A percentile compares a stretch with the other conserved stretches of the same genome.
Conservation (phyloP, 192 early-diverging fungal genomes). For the Linnemannia hyalina region DNA sequence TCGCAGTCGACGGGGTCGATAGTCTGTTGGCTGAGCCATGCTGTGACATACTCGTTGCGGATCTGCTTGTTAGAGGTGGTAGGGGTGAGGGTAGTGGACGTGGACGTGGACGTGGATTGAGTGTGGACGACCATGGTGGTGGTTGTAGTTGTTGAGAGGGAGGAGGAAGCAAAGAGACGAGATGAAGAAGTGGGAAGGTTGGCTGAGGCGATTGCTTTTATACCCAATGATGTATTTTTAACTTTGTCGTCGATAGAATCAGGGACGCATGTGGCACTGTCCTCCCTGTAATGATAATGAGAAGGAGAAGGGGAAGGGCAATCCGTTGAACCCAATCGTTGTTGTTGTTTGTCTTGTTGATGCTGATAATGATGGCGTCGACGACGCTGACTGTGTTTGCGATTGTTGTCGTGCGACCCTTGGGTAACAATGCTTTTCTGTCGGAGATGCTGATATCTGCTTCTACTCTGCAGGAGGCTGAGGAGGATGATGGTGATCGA, state of each 20-base stretch:
- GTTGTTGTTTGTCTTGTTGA: neutral
- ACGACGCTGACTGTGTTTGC: neutral
- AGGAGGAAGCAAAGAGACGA: neutral
- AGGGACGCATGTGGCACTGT: constrained; percentile 4
- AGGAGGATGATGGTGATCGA: constrained; percentile 46
- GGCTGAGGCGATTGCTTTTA: constrained; percentile 3
- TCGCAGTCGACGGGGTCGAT: neutral
- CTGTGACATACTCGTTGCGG: constrained; percentile 25
- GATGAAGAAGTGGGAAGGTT: neutral
- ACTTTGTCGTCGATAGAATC: neutral
- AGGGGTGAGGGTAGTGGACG: neutral
- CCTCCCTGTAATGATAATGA: neutral
- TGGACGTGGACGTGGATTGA: neutral
- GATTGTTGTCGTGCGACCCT: neutral
- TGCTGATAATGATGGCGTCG: neutral
- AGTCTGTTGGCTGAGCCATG: constrained; percentile 28
- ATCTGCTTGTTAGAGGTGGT: neutral
- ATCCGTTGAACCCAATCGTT: neutral
- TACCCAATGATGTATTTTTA: neutral
- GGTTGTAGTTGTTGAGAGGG: neutral
- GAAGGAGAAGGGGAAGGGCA: neutral
- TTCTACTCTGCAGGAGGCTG: constrained; percentile 35
- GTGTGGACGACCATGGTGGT: neutral
- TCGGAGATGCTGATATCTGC: constrained; percentile 2
- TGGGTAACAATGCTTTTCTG: neutral